Percentiles rank a stretch among this genome's conserved stretches.
Evolutionary conservation across 805 yeast genomes (phyloP).

Genomic region (Tetrapisispora arboricola): DNA sequence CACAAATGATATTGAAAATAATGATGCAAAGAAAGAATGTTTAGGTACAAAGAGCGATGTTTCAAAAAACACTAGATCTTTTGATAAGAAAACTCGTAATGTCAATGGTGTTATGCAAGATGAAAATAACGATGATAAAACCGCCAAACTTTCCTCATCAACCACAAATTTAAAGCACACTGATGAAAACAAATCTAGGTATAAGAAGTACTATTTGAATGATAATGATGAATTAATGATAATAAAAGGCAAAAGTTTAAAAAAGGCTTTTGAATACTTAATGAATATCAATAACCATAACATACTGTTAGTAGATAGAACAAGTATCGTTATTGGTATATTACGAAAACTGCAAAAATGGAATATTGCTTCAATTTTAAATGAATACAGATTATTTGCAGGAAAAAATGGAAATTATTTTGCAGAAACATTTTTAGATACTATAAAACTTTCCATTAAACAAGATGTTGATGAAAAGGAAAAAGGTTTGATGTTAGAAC

Average conservation of each 20-base stretch:
- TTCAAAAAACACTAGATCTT: too few relatives aligned
- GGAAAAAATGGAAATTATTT: slow-evolving; percentile 65
- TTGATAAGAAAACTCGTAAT: too few relatives aligned
- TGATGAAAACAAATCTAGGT: background rate
- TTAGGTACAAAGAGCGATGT: too few relatives aligned
- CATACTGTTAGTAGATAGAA: slow-evolving; percentile 64
- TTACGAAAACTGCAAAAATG: slow-evolving; percentile 78
- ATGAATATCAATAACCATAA: slow-evolving; percentile 57
- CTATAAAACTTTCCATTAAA: slow-evolving; percentile 38
- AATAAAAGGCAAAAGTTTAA: slow-evolving; percentile 53
- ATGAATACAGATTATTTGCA: slow-evolving; percentile 72
- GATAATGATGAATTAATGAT: slow-evolving; percentile 64
- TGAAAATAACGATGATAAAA: background rate
- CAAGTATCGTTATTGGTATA: slow-evolving; percentile 71
- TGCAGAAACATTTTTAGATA: slow-evolving; percentile 74
- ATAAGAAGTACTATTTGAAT: slow-evolving; percentile 15
- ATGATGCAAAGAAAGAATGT: too few relatives aligned
- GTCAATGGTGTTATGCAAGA: too few relatives aligned
- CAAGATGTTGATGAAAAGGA: slow-evolving; percentile 16
- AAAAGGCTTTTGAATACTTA: slow-evolving; percentile 53
- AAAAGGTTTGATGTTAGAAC: background rate
- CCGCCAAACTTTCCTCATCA: too few relatives aligned
- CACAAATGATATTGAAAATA: background rate
- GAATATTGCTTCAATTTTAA: slow-evolving; percentile 74
- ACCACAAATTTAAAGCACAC: too few relatives aligned